Base-by-base conservation (phyloP, 2,329 filamentous ascomycete species). In the Botryosphaeria dothidea region DNA sequence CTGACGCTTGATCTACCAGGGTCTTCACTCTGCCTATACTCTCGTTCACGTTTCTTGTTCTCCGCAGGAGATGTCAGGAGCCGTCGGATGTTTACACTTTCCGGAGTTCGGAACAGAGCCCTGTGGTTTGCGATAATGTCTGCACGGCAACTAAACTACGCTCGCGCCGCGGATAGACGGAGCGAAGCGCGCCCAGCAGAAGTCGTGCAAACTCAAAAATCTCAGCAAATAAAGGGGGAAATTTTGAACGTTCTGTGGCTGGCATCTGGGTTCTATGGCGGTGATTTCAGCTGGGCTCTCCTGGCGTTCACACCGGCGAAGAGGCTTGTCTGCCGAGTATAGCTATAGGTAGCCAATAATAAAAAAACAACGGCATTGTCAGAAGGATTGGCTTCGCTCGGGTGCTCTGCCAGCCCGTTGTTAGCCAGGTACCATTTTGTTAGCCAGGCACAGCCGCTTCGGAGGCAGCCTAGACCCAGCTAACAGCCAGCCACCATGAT, bases 381-480 rank as follows among this genome's bases (percentile, higher is more conserved):
- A 34, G 29, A 34, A 43, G 36, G 36, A n/a, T 21, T 57, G 23
- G 56, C 38, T 45, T 45, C 17, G 17, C 27, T 11, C 56, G 56
- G 38, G 25, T 60, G 17, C 25, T 46, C 41, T 46, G 21, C 41
- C 17, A 31, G 38, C 56, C 38, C 41, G 56, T 25, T 31, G 56
- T 60, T 60, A 60, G 56, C 56, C 41, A 60, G 41, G 56, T n/a
- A 60, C 56, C 41, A 41, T 11, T 3, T 34, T 34, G 38, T 27
- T 60, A 60, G 69, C 66, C 67, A 68, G 61, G 45, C 46, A 34
- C 61, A 34, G 38, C 54, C 54, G 54, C 54, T 23, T 29, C 13
- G 23, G 38, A 29, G 36, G 9, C 52, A 43, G 52, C 52, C 52
- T 45, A 46, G 38, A 49, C 48, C 56, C 57, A 46, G 38, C 61